These are phyloP conservation scores for Hamigera avellanea DNA, from an alignment of 495 filamentous ascomycete genomes.

Conservation along the genomic window DNA sequence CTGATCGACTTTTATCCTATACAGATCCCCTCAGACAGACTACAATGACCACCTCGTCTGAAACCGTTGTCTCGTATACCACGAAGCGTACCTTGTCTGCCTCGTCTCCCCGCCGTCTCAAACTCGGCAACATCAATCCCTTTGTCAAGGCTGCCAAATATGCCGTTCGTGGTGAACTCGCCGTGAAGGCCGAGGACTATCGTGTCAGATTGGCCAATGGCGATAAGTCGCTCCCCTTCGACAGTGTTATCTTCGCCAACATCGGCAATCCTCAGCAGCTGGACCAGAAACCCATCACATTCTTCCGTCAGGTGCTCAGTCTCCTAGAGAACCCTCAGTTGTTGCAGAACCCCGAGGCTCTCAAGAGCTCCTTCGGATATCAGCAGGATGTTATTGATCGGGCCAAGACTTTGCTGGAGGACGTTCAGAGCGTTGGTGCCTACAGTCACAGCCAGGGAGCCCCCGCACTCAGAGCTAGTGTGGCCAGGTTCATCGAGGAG, in stretches of 20 bases:
- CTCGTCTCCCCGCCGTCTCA: conserved; percentile 47
- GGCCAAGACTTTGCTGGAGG: conserved; percentile 63
- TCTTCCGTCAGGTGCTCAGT: conserved; percentile 95
- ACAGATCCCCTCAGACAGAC: too few species aligned
- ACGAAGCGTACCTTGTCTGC: conserved; percentile 46
- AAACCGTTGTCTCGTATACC: conserved; percentile 12
- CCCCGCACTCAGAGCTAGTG: conserved; percentile 69
- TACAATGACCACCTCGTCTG: background rate
- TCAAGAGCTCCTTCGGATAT: conserved; percentile 58
- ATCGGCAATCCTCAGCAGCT: conserved; percentile 99
- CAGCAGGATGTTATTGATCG: conserved; percentile 79
- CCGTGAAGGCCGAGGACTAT: conserved; percentile 81
- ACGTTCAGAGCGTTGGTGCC: conserved; percentile 85
- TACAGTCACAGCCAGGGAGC: conserved; percentile 92
- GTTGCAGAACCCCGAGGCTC: conserved; percentile 63
- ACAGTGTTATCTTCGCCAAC: conserved; percentile 87
- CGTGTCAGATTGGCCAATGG: conserved; percentile 53
- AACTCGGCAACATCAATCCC: conserved; percentile 82
- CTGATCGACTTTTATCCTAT: too few species aligned
- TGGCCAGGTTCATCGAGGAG: conserved; percentile 84
- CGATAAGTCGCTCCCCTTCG: conserved; percentile 65
- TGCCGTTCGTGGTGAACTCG: conserved; percentile 91
- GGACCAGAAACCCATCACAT: conserved; percentile 97
- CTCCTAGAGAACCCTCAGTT: conserved; percentile 81
- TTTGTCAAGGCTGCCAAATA: conserved; percentile 79